Evolutionary conservation across 208 protist species (phyloP), one percentile per base, ranked within the genome.

Genomic region (Naegleria lovaniensis): DNA sequence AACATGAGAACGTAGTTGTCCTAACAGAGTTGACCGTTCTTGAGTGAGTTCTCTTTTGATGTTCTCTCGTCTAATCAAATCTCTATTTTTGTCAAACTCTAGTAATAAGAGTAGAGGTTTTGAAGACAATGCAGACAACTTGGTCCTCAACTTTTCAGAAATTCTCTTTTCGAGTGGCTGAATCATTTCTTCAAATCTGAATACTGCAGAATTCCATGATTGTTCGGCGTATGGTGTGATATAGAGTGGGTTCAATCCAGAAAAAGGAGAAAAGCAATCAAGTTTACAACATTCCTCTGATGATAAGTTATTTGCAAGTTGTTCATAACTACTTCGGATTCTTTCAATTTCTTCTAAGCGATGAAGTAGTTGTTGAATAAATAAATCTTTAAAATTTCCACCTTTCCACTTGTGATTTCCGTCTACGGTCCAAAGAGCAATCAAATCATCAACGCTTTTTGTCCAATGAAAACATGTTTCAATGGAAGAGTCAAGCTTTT

Each of bases 81-180:
- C 85, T 58, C 33, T 88, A 15, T 88, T 51, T 7, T 58, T 29
- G 29, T 88, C n/a, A 39, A 88, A 88, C 36, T 58, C 43, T 0
- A 58, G 16, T 15, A 88, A 1, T 38, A 88, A 39, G 29, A 88
- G 39, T 38, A 58, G 19, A 19, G 85, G 85, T 39, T 58, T 29
- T 97, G 95, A 90, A 97, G 96, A 89, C 96, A 92, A 5, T 95
- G 95, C 85, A 97, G 95, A 36, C 97, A 90, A n/a, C 95, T 94
- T 15, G 95, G 92, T 91, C 97, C 95, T 92, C 96, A 97, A 7
- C 94, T 92, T 87, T 91, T 94, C 36, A 96, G 90, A 19, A 92
- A 94, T 36, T 92, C 59, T 79, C 92, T 92, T 96, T 96, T 97
- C 94, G 94, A 92, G 88, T 94, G 93, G 88, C 95, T 93, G 51